phyloP scores from a whole-genome alignment of 2,329 filamentous ascomycete genomes.

The Xylariaceae sp. region DNA sequence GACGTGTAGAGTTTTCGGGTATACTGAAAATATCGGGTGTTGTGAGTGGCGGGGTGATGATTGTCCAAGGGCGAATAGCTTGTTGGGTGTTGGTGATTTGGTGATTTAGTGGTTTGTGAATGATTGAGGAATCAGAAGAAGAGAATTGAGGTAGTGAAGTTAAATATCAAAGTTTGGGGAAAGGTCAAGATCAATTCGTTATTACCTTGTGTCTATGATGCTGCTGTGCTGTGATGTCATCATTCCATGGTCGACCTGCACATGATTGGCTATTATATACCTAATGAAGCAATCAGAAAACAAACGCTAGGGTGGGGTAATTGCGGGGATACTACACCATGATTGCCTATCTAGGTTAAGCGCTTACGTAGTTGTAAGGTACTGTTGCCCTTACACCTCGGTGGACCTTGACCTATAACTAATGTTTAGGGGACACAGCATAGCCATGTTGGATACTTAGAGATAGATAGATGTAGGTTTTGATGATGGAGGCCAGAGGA shows the following conservation, averaged over 20 bases:
- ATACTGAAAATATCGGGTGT: not conserved
- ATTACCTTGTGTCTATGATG: not conserved
- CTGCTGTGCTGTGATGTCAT: constrained; percentile 27
- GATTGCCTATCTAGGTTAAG: too few relatives aligned
- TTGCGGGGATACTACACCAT: too few relatives aligned
- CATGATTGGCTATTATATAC: constrained; percentile 15
- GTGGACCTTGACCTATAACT: too few relatives aligned
- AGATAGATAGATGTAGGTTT: too few relatives aligned
- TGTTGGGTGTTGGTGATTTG: not conserved
- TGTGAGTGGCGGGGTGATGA: not conserved
- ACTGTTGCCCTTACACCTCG: too few relatives aligned
- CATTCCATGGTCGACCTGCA: not conserved
- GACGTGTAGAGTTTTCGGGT: not conserved
- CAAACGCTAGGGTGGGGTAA: constrained; percentile 1
- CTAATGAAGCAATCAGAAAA: too few relatives aligned
- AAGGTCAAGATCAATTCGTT: not conserved
- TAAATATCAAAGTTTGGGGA: constrained; percentile 3
- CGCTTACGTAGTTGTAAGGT: too few relatives aligned
- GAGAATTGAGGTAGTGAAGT: not conserved
- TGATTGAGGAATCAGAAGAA: too few relatives aligned
- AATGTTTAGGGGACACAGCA: too few relatives aligned
- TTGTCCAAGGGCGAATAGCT: not conserved
- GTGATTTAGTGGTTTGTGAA: too few relatives aligned
- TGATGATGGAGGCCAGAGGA: too few relatives aligned
- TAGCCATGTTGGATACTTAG: too few relatives aligned